phyloP scores from a whole-genome alignment of 768 basidiomycete species.

The Ramaria rubella region DNA sequence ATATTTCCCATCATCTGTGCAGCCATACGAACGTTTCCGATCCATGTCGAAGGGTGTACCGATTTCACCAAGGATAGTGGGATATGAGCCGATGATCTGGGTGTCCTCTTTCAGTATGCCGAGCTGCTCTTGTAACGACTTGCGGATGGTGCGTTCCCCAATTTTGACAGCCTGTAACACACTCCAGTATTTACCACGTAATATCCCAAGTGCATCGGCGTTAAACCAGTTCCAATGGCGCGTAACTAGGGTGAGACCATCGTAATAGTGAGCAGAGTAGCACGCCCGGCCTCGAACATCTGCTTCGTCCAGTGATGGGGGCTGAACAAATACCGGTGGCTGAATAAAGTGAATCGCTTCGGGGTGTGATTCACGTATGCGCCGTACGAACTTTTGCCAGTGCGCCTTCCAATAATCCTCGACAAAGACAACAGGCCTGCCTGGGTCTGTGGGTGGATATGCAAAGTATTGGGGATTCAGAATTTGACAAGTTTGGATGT shows the following conservation, averaged over 20 bases:
- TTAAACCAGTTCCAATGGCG: constrained; percentile 95
- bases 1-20: constrained; percentile 40
- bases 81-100: constrained; percentile 59
- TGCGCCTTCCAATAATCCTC: constrained; percentile 77
- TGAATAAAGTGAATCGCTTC: constrained; percentile 87
- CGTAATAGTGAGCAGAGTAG: constrained; percentile 87
- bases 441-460: constrained; percentile 28
- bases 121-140: constrained; percentile 76
- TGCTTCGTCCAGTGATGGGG: constrained; percentile 54
- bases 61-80: constrained; percentile 93
- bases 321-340: constrained; percentile 81
- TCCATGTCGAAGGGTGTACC: constrained; percentile 97
- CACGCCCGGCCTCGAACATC: constrained; percentile 59
- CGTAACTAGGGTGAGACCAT: constrained; percentile 89
- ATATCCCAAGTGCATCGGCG: constrained; percentile 87
- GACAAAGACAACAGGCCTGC: constrained; percentile 52
- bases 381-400: constrained; percentile 46
- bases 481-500: constrained; percentile 58
- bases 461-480: constrained; percentile 74
- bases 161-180: constrained; percentile 68
- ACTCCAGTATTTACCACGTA: constrained; percentile 72
- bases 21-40: constrained; percentile 71
- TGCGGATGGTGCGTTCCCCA: constrained; percentile 78
- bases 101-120: constrained; percentile 72
- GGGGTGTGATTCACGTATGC: constrained; percentile 69